A percentile compares a stretch with the other conserved stretches of the same genome.
phyloP scores from a whole-genome alignment of 176 grass and related monocot genomes.

The Zoysia pacifica region DNA sequence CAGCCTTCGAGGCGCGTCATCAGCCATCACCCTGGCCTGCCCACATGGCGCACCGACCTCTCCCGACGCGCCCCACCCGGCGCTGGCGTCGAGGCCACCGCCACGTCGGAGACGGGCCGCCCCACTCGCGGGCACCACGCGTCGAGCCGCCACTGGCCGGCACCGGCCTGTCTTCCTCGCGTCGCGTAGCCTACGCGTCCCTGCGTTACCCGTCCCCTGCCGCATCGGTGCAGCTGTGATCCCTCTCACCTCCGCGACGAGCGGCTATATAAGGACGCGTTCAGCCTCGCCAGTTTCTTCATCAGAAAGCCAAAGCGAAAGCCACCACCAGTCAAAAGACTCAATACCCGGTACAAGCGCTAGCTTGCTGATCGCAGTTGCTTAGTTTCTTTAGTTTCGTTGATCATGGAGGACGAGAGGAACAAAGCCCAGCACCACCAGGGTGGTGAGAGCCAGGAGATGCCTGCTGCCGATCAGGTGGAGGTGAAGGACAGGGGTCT shows the following conservation, averaged over 20 bases:
- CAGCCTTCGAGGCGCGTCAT: neutral
- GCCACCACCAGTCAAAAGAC: slow-evolving; percentile 4
- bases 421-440: slow-evolving; percentile 44
- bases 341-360: slow-evolving; percentile 5
- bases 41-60: slow-evolving; percentile 42
- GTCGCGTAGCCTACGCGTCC: slow-evolving; percentile 16
- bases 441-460: slow-evolving; percentile 36
- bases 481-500: slow-evolving; percentile 77
- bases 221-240: neutral
- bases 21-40: neutral
- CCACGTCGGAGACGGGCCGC: slow-evolving; percentile 36
- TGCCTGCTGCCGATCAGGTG: slow-evolving; percentile 32
- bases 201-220: neutral
- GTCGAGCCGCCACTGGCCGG: neutral
- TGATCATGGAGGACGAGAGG: slow-evolving; percentile 72
- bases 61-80: slow-evolving; percentile 10
- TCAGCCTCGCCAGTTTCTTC: neutral
- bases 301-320: slow-evolving; percentile 40
- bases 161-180: neutral
- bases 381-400: neutral
- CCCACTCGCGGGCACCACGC: slow-evolving; percentile 24
- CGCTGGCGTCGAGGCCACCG: slow-evolving; percentile 16
- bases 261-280: slow-evolving; percentile 40
- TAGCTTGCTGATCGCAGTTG: slow-evolving; percentile 1
- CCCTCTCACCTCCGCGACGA: neutral